Evolutionary conservation across 306 rosid genomes (phyloP).

Genomic region (Lagenaria siceraria): DNA sequence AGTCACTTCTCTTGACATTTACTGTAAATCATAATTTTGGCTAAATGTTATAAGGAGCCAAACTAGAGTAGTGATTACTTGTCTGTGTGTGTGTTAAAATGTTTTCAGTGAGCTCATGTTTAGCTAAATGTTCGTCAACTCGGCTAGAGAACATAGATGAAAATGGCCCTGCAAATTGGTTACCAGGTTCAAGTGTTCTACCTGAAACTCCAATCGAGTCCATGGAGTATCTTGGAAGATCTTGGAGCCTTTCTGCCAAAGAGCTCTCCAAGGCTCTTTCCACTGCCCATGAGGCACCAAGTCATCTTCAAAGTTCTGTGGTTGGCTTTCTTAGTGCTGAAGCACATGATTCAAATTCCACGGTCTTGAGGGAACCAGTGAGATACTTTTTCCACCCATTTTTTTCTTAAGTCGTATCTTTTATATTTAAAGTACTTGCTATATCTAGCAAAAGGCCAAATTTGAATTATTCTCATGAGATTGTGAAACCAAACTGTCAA

Average conservation of each 20-base stretch:
- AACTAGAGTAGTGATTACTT: conserved; percentile 7
- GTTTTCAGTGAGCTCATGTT: conserved; percentile 47
- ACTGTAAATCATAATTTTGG: background rate
- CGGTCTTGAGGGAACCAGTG: conserved; percentile 48
- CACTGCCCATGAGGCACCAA: conserved; percentile 25
- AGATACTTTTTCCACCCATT: conserved; percentile 17
- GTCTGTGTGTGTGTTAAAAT: conserved; percentile 9
- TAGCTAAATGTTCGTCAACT: conserved; percentile 37
- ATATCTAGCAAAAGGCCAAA: background rate
- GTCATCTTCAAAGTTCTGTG: conserved; percentile 25
- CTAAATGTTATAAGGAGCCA: background rate
- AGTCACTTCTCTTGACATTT: conserved; percentile 4
- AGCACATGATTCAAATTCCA: conserved; percentile 16
- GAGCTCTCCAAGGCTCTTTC: conserved; percentile 82
- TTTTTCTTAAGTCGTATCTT: background rate
- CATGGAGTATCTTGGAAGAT: conserved; percentile 93
- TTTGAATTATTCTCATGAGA: background rate
- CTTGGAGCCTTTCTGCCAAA: conserved; percentile 89
- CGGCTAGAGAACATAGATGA: conserved; percentile 73
- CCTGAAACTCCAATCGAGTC: conserved; percentile 93
- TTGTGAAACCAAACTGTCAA: background rate
- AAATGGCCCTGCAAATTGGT: conserved; percentile 35
- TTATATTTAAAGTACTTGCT: background rate
- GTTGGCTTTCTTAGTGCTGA: conserved; percentile 20
- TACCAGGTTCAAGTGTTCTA: conserved; percentile 29